Percentiles rank a stretch among this genome's conserved stretches.
phyloP scores from a whole-genome alignment of 2,329 filamentous ascomycete species.

The Hymenoscyphus repandus region DNA sequence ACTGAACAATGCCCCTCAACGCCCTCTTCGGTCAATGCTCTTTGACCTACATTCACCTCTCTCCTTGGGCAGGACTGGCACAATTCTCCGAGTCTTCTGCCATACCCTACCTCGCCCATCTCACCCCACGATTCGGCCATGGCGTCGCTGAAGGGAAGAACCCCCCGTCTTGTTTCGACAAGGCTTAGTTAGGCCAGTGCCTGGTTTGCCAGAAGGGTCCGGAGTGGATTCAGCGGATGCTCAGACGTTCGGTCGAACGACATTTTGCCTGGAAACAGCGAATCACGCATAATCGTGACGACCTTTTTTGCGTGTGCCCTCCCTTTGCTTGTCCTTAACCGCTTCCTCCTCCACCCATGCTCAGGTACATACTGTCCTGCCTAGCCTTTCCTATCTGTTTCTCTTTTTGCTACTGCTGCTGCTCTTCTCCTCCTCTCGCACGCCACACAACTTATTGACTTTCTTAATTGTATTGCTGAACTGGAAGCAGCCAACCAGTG shows the following conservation, averaged over 20 bases:
- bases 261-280: too few relatives aligned
- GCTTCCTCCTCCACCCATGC: conserved; percentile 4
- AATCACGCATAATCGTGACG: conserved; percentile 14
- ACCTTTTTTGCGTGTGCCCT: neutral
- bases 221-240: conserved; percentile 1
- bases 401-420: conserved; percentile 7
- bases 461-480: conserved; percentile 20
- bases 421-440: conserved; percentile 9
- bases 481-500: conserved; percentile 28
- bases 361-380: neutral
- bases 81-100: too few relatives aligned
- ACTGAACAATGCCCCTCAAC: too few relatives aligned
- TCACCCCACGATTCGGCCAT: neutral
- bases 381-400: conserved; percentile 6
- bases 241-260: conserved; percentile 10
- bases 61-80: too few relatives aligned
- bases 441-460: conserved; percentile 14
- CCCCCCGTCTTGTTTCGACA: conserved; percentile 16
- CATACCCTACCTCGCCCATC: neutral
- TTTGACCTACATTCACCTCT: too few relatives aligned
- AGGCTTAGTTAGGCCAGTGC: conserved; percentile 13
- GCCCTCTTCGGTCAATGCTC: too few relatives aligned
- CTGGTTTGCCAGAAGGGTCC: conserved; percentile 12
- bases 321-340: neutral
- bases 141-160: neutral